Percentiles rank a stretch among this genome's conserved stretches.
Evolutionary conservation across 192 early-diverging fungal genomes (phyloP).

Genomic region (Funneliformis mosseae): DNA sequence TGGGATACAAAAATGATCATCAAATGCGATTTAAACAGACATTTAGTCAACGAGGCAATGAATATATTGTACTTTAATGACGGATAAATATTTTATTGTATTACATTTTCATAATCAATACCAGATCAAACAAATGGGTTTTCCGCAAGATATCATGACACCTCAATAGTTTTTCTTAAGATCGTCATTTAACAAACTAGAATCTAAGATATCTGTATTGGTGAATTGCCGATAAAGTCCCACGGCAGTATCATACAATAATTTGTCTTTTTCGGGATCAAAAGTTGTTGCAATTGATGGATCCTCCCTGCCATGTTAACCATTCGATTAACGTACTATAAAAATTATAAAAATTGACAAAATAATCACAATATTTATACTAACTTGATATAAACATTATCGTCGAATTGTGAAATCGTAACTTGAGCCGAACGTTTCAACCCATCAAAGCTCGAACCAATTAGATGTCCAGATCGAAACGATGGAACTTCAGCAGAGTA

Average conservation of each 20-base stretch:
- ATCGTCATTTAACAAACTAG: neutral
- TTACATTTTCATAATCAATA: no score
- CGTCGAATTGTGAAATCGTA: conserved; percentile 19
- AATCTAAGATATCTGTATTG: neutral
- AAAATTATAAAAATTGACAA: neutral
- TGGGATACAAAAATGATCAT: no score
- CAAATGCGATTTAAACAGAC: no score
- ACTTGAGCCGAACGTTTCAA: conserved; percentile 28
- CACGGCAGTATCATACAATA: conserved; percentile 20
- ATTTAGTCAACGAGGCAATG: no score
- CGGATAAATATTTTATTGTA: no score
- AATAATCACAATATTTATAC: neutral
- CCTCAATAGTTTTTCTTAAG: neutral
- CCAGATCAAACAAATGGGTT: no score
- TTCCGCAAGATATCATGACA: no score
- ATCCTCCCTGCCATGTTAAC: neutral
- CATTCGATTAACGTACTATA: neutral
- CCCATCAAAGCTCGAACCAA: neutral
- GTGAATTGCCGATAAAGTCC: conserved; percentile 19
- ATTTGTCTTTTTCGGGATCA: conserved; percentile 32
- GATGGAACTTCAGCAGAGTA: neutral
- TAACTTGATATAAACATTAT: conserved; percentile 14
- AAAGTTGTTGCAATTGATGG: conserved; percentile 30
- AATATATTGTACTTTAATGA: no score
- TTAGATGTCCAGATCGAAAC: neutral